Evolutionary conservation across 352 stramenopile genomes (phyloP).

Genomic region (Phytophthora colocasiae): DNA sequence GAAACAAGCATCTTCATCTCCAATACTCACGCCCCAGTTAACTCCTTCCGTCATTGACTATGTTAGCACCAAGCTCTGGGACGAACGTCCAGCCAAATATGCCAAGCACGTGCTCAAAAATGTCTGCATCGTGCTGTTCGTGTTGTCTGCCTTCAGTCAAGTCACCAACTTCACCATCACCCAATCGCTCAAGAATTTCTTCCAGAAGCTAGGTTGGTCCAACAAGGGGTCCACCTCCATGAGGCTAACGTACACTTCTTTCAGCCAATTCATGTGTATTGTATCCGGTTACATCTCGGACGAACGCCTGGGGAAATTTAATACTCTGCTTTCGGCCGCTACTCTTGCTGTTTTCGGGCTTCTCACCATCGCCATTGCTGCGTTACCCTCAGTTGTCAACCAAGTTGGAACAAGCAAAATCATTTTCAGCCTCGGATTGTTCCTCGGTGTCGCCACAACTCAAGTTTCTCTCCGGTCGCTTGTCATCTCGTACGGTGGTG

Average conservation of each 20-base stretch:
- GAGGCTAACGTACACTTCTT: slow-evolving; percentile 67
- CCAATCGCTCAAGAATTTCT: slow-evolving; percentile 67
- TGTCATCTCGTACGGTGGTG: slow-evolving; percentile 64
- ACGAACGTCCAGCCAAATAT: slow-evolving; percentile 50
- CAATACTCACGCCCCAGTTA: slow-evolving; percentile 18
- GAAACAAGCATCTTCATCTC: neutral
- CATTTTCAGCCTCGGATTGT: slow-evolving; percentile 65
- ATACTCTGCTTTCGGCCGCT: slow-evolving; percentile 30
- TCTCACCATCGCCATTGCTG: slow-evolving; percentile 50
- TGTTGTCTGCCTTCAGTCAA: slow-evolving; percentile 49
- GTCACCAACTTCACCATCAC: slow-evolving; percentile 64
- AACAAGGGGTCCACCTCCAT: slow-evolving; percentile 58
- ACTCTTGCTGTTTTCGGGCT: slow-evolving; percentile 52
- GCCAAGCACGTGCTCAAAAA: slow-evolving; percentile 54
- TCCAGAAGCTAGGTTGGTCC: slow-evolving; percentile 61
- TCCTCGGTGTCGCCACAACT: slow-evolving; percentile 49
- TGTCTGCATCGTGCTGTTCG: slow-evolving; percentile 61
- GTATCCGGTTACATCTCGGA: slow-evolving; percentile 67
- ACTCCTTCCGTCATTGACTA: slow-evolving; percentile 20
- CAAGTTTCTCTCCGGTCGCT: slow-evolving; percentile 61
- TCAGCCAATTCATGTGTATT: slow-evolving; percentile 65
- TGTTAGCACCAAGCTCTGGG: slow-evolving; percentile 45
- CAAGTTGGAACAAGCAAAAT: slow-evolving; percentile 29
- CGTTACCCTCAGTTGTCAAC: slow-evolving; percentile 46
- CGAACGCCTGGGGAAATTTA: slow-evolving; percentile 53